Base-by-base conservation (phyloP, 176 grass and related monocot species). In the Cymbopogon citratus region DNA sequence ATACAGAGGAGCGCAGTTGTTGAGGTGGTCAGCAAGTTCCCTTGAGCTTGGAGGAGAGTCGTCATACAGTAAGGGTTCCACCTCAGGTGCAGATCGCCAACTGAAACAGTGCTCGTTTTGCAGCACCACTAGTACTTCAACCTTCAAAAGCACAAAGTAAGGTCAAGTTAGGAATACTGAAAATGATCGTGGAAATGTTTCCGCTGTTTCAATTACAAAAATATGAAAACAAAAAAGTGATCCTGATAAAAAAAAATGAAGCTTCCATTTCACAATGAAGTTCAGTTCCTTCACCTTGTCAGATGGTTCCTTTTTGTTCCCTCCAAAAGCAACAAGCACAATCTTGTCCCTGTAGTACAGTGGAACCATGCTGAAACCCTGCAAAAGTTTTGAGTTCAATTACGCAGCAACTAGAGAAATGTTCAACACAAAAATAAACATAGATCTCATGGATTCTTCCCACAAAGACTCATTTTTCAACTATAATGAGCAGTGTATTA, bases 311-410 rank as follows among this genome's bases (percentile, higher is more conserved):
- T 98, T 98, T 74, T 85, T 95, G 63, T 95, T 86, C 80, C 96
- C 96, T 78, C 96, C 96, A 88, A 99, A 99, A 82, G 96, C 89
- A 74, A 99, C 82, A 78, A 99, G 96, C 78, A 95, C 88, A 82
- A 86, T 74, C 87, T 88, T 95, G 66, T 95, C 92, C 80, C 85
- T 91, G 80, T 99, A 90, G 76, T 89, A 86, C 77, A 99, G 82
- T 6, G 96, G 85, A 88, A 99, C 90, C 91, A 99, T 91, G 76
- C 92, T 95, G 81, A 99, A 99, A 23, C 92, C 96, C 96, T 99
- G 82, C 89, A 91, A 39, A 61, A 83, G 34, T 83, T 78, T 69
- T 61, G 64, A 38, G 43, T 72, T 21, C 44, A 69, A 28, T 49
- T 51, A 25, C 71, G 79, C 34, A 85, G 64, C 33, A 46, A 41